Evolutionary conservation across 345 rosid species (phyloP).

Genomic region (Raphanus sativus): DNA sequence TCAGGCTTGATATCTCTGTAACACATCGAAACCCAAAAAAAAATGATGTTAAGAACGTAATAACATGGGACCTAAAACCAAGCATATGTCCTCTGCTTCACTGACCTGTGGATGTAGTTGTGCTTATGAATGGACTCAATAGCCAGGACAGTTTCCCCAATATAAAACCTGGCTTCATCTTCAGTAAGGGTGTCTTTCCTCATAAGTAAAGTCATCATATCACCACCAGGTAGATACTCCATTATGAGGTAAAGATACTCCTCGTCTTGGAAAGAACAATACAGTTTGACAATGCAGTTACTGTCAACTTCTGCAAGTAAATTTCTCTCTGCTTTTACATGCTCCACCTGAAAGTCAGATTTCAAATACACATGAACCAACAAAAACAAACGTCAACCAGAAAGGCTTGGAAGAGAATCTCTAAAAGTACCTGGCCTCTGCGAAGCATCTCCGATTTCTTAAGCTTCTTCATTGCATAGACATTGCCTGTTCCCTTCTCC

Average conservation of each 20-base stretch:
- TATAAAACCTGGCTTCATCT: slow-evolving; percentile 95
- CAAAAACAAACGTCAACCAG: background rate
- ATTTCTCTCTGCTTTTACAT: slow-evolving; percentile 98
- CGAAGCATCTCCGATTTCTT: slow-evolving; percentile 99
- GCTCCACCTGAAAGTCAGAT: slow-evolving; percentile 72
- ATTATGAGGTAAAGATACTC: slow-evolving; percentile 88
- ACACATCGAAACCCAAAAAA: slow-evolving; percentile 11
- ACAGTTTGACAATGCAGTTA: slow-evolving; percentile 90
- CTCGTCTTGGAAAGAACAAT: slow-evolving; percentile 98
- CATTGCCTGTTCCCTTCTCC: slow-evolving; percentile 87
- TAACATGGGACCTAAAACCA: slow-evolving; percentile 2
- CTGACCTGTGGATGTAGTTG: slow-evolving; percentile 93
- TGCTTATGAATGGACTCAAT: slow-evolving; percentile 97
- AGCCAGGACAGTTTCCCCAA: slow-evolving; percentile 93
- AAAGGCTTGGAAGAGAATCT: background rate
- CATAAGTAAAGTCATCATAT: slow-evolving; percentile 99
- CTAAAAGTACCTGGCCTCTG: slow-evolving; percentile 75
- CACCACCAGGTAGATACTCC: slow-evolving; percentile 99
- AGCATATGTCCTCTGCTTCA: slow-evolving; percentile 8
- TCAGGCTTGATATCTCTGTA: slow-evolving; percentile 98
- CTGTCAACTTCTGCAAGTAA: slow-evolving; percentile 98
- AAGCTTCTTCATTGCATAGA: slow-evolving; percentile 98
- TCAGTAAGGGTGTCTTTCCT: slow-evolving; percentile 92
- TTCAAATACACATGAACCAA: slow-evolving; percentile 21
- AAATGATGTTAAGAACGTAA: background rate